Evolutionary conservation across 75 land plant species (phyloP).

Genomic region (Cryptomeria japonica): DNA sequence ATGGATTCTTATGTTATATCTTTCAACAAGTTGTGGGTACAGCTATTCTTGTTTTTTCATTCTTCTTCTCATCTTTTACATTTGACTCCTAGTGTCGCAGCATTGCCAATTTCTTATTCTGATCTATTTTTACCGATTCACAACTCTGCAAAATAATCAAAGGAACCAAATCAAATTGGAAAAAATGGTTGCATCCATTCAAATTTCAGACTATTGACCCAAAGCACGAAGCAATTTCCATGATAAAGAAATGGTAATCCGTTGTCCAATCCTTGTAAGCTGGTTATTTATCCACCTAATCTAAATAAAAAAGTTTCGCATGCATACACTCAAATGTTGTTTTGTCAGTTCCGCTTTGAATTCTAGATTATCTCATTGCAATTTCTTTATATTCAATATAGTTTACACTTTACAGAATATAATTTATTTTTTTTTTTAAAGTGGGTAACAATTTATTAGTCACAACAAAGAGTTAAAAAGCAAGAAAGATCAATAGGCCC

Average conservation of each 20-base stretch:
- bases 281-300: background rate
- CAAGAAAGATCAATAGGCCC: too few species aligned
- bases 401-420: too few species aligned
- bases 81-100: slow-evolving; percentile 64
- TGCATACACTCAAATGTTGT: background rate
- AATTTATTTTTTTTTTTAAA: too few species aligned
- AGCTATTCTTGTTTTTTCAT: slow-evolving; percentile 51
- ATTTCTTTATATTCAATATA: background rate
- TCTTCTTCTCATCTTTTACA: slow-evolving; percentile 41
- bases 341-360: too few species aligned
- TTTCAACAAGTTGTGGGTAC: too few species aligned
- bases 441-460: too few species aligned
- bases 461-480: too few species aligned
- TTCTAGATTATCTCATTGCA: background rate
- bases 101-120: slow-evolving; percentile 47
- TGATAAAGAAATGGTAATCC: background rate
- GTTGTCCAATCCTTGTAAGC: background rate
- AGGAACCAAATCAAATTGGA: background rate
- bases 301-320: background rate
- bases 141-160: slow-evolving; percentile 43
- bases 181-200: background rate
- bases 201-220: background rate
- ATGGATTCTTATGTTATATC: slow-evolving; percentile 49
- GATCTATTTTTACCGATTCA: slow-evolving; percentile 50
- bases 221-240: background rate